phyloP scores from a whole-genome alignment of 345 rosid species.

The Salix dunnii region DNA sequence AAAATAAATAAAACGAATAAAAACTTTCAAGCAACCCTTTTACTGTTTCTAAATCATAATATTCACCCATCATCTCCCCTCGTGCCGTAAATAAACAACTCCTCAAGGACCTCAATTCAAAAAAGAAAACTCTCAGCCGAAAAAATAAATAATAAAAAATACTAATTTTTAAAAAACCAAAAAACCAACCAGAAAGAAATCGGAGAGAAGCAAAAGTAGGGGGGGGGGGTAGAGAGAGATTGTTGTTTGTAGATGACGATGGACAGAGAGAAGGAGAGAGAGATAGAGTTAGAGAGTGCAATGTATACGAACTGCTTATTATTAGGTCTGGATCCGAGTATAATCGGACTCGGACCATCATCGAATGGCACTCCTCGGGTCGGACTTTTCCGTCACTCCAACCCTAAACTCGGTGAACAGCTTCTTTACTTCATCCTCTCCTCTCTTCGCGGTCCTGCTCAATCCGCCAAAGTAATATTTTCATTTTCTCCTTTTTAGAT shows the following conservation, averaged over 20 bases:
- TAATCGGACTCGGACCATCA: constrained; percentile 81
- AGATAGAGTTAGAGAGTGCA: constrained; percentile 98
- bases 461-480: constrained; percentile 74
- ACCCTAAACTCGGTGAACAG: constrained; percentile 99
- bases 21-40: not conserved
- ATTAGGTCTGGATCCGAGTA: constrained; percentile 87
- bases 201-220: not conserved
- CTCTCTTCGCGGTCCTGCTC: constrained; percentile 94
- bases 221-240: constrained; percentile 50
- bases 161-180: not conserved
- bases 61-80: not conserved
- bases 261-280: constrained; percentile 99
- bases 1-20: not conserved
- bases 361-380: constrained; percentile 80
- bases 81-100: constrained; percentile 15
- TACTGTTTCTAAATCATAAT: not conserved
- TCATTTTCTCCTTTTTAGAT: not conserved
- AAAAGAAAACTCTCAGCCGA: constrained; percentile 7
- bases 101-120: constrained; percentile 24
- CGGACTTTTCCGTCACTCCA: constrained; percentile 96
- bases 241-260: constrained; percentile 71
- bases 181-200: not conserved
- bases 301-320: constrained; percentile 97
- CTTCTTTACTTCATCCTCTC: constrained; percentile 98
- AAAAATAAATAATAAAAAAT: not conserved